Evolutionary conservation across 2,329 filamentous ascomycete species (phyloP), one percentile per base, ranked within the genome.

Genomic region (Samsoniella hepiali): DNA sequence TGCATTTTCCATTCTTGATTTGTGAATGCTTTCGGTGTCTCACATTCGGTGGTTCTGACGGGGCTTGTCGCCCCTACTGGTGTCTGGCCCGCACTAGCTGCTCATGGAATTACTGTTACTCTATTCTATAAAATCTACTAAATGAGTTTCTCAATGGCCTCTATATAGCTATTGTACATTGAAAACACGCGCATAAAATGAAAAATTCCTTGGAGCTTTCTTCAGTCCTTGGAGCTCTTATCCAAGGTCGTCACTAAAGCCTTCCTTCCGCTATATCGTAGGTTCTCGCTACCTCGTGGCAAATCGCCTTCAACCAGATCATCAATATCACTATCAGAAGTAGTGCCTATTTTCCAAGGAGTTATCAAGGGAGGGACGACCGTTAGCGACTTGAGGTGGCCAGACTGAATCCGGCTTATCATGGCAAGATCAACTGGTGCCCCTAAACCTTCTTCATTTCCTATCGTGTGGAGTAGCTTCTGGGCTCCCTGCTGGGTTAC

Each of bases 321-420:
- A 9, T 45, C 17, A 34, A 45, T 57, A 27, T 57, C 54, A 22
- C 54, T 57, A 8, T 57, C 54, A 3, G 54, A 57, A 3, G 13
- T 15, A 8, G 38, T 45, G 22, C 54, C 54, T 1, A 40, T 45
- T 34, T 22, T 34, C 54, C 54, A 57, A 34, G 29, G 40, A 3
- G 54, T 57, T 3, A 57, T 22, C 22, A 57, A 29, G 6, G 54
- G 54, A 8, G 54, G 54, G 13, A 57, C 22, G 17, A 57, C 17
- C 8, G 54, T 57, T 7, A 57, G 40, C 8, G 54, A 57, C 11
- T 15, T 31, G 9, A 57, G 40, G 13, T 45, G 17, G 7, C 54
- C 54, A 5, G 54, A 57, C 54, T 57, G 40, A 34, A 57, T 57
- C 36, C 40, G 22, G 29, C 17, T 45, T 31, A 57, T 57, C 54